Evolutionary conservation across 2,329 filamentous ascomycete species (phyloP).

Genomic region (Stylonectria norvegica): DNA sequence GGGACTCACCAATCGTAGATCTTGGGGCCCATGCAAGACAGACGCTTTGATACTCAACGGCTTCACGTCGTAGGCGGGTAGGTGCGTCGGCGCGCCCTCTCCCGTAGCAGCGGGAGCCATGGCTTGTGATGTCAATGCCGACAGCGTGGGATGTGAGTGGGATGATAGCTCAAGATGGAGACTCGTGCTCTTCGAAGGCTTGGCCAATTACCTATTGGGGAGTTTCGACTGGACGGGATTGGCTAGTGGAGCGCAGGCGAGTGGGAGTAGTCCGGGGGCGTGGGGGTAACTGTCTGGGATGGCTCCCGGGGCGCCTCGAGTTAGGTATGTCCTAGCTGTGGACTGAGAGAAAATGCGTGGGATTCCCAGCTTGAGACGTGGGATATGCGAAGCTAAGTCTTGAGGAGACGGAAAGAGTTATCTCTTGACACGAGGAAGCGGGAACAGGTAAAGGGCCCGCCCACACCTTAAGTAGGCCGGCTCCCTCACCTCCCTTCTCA

Average conservation of each 20-base stretch:
- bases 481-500: slow-evolving; percentile 15
- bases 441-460: slow-evolving; percentile 16
- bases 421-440: slow-evolving; percentile 13
- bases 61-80: slow-evolving; percentile 41
- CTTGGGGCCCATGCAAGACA: slow-evolving; percentile 55
- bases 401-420: slow-evolving; percentile 10
- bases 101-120: slow-evolving; percentile 52
- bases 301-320: slow-evolving; percentile 19
- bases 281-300: slow-evolving; percentile 27
- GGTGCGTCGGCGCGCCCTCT: slow-evolving; percentile 42
- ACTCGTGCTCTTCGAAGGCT: slow-evolving; percentile 26
- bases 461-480: slow-evolving; percentile 28
- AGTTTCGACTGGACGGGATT: slow-evolving; percentile 25
- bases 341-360: slow-evolving; percentile 15
- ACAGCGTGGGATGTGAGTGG: slow-evolving; percentile 62
- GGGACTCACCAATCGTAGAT: slow-evolving; percentile 53
- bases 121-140: slow-evolving; percentile 20
- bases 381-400: slow-evolving; percentile 14
- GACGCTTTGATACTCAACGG: slow-evolving; percentile 48
- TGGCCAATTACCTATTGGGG: slow-evolving; percentile 33
- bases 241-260: slow-evolving; percentile 22
- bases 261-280: slow-evolving; percentile 25
- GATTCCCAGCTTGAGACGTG: slow-evolving; percentile 13
- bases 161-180: slow-evolving; percentile 28
- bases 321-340: slow-evolving; percentile 14